Evolutionary conservation across 805 yeast species (phyloP).

Genomic region (Komagataella pseudopastoris): DNA sequence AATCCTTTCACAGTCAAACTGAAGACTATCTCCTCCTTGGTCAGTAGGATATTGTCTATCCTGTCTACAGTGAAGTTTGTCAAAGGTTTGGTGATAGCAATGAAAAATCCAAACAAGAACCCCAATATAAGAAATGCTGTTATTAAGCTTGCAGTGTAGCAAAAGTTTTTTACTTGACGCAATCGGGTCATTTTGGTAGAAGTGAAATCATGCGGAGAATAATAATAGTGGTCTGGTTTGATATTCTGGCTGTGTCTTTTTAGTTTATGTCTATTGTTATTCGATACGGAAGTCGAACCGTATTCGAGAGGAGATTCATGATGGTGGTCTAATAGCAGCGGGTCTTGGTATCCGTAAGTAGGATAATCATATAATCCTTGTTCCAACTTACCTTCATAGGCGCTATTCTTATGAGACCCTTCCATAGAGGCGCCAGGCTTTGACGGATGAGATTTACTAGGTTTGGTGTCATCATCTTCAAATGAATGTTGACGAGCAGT

Average conservation of each 20-base stretch:
- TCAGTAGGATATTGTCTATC: constrained; percentile 61
- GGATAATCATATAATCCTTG: neutral
- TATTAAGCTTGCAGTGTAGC: constrained; percentile 30
- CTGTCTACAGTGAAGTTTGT: constrained; percentile 46
- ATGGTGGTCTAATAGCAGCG: neutral
- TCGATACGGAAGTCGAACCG: neutral
- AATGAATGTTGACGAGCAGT: neutral
- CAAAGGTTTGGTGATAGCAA: constrained; percentile 80
- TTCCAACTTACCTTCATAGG: neutral
- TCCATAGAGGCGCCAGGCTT: neutral
- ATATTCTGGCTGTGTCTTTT: constrained; percentile 2
- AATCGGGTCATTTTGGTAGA: constrained; percentile 15
- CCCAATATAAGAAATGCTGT: constrained; percentile 52
- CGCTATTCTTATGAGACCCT: neutral
- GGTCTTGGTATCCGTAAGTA: neutral
- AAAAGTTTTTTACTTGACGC: constrained; percentile 16
- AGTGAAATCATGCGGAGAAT: constrained; percentile 23
- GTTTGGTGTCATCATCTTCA: constrained; percentile 7
- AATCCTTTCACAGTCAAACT: constrained; percentile 66
- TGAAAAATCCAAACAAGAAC: constrained; percentile 67
- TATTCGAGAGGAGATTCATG: neutral
- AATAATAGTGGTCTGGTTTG: constrained; percentile 11
- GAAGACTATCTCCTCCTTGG: constrained; percentile 76
- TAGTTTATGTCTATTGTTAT: neutral
- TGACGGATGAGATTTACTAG: constrained; percentile 4